Percentiles rank a stretch among this genome's conserved stretches.
phyloP scores from a whole-genome alignment of 2,329 filamentous ascomycete genomes.

The Sporothrix schenckii region DNA sequence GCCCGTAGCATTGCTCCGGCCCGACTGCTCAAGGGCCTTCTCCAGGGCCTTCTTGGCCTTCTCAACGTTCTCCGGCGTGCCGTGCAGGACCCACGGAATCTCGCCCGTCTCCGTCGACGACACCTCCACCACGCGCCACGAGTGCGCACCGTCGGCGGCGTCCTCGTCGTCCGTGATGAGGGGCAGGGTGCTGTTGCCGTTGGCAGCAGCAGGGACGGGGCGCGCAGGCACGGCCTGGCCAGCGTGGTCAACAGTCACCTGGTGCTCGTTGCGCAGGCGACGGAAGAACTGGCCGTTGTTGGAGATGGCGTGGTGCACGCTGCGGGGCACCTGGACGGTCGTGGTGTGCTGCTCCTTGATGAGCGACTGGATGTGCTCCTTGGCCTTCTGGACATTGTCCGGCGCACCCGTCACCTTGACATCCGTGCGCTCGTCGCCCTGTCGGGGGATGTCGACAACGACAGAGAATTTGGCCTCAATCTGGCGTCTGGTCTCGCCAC shows the following conservation, averaged over 20 bases:
- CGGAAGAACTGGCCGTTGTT: constrained; percentile 96
- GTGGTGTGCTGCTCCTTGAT: constrained; percentile 87
- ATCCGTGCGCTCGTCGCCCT: constrained; percentile 79
- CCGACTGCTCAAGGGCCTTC: constrained; percentile 71
- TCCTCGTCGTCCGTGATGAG: constrained; percentile 87
- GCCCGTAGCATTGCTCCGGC: constrained; percentile 72
- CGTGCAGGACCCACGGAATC: constrained; percentile 88
- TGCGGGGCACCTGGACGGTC: constrained; percentile 79
- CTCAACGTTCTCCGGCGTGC: constrained; percentile 73
- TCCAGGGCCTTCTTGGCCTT: constrained; percentile 78
- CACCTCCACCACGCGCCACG: constrained; percentile 78
- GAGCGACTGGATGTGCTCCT: constrained; percentile 77
- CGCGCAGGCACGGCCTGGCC: constrained; percentile 76
- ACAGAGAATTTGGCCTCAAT: constrained; percentile 87
- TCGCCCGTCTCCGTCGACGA: constrained; percentile 63
- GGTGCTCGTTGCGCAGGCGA: constrained; percentile 78
- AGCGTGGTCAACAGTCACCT: constrained; percentile 89
- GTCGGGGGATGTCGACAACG: constrained; percentile 85
- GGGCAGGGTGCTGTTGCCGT: constrained; percentile 71
- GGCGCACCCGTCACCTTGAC: constrained; percentile 84
- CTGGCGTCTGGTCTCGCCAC: constrained; percentile 81
- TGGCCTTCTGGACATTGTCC: constrained; percentile 79
- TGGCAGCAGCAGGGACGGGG: constrained; percentile 61
- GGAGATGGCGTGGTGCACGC: constrained; percentile 79
- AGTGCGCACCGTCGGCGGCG: constrained; percentile 67